These are phyloP conservation scores for Erysimum cheiranthoides DNA, from an alignment of 345 rosid genomes.

Conservation along the genomic window DNA sequence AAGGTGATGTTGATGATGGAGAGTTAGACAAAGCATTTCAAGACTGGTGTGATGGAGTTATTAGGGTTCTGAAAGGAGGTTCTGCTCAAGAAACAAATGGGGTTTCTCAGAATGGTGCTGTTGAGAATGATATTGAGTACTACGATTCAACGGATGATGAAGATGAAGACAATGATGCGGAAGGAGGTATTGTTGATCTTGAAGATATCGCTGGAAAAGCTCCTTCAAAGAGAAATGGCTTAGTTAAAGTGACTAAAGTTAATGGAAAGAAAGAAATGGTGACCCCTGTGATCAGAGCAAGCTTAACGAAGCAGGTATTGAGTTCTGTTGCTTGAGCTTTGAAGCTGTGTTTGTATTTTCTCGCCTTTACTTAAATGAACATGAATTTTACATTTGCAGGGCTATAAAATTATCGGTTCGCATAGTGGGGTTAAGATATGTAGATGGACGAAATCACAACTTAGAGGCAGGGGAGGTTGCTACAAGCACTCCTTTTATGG, in stretches of 20 bases:
- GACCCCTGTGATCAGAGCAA: slow-evolving; percentile 93
- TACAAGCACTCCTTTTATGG: slow-evolving; percentile 99
- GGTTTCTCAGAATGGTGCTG: slow-evolving; percentile 33
- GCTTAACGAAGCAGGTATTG: slow-evolving; percentile 85
- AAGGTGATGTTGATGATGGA: slow-evolving; percentile 82
- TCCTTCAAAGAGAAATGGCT: slow-evolving; percentile 60
- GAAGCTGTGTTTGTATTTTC: not conserved
- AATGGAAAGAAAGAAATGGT: slow-evolving; percentile 88
- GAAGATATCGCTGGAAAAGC: slow-evolving; percentile 98
- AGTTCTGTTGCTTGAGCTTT: slow-evolving; percentile 12
- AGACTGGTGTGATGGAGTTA: slow-evolving; percentile 66
- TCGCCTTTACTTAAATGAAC: not conserved
- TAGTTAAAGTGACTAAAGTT: slow-evolving; percentile 49
- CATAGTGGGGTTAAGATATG: slow-evolving; percentile 98
- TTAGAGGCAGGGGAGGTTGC: slow-evolving; percentile 99
- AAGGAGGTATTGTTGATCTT: slow-evolving; percentile 65
- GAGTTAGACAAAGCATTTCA: slow-evolving; percentile 65
- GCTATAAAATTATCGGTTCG: slow-evolving; percentile 95
- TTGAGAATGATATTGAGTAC: slow-evolving; percentile 54
- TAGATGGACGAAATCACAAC: slow-evolving; percentile 99
- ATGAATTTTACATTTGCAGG: slow-evolving; percentile 55
- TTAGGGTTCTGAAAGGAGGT: slow-evolving; percentile 60
- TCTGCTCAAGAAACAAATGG: slow-evolving; percentile 45
- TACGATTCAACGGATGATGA: slow-evolving; percentile 52
- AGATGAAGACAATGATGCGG: slow-evolving; percentile 37